Conservation (phyloP, 257 asterid species). For the Solanum dulcamara region DNA sequence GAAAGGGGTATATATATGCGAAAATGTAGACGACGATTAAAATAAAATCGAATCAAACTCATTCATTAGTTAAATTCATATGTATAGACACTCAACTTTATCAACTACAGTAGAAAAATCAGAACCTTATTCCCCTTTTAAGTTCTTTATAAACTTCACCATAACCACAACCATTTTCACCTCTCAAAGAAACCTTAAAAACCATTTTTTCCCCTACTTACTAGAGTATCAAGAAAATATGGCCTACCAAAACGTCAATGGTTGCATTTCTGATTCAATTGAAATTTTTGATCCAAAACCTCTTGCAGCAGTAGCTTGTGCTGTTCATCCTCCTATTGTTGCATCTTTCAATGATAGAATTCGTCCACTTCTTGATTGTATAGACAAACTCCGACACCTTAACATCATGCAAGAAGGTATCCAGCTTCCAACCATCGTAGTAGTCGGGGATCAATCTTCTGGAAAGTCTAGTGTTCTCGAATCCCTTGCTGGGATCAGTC, state of each 20-base stretch:
- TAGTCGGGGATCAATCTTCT: constrained; percentile 36
- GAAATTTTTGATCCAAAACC: background rate
- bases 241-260: background rate
- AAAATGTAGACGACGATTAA: no score
- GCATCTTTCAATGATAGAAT: constrained; percentile 25
- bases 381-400: constrained; percentile 30
- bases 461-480: constrained; percentile 45
- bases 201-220: background rate
- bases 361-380: constrained; percentile 27
- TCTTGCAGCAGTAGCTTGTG: background rate
- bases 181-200: background rate
- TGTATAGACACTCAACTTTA: no score
- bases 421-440: constrained; percentile 41
- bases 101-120: no score
- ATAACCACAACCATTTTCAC: background rate
- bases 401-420: constrained; percentile 39
- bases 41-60: no score
- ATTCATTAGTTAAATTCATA: no score
- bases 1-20: no score
- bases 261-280: background rate
- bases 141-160: background rate
- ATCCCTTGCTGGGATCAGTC: constrained; percentile 40
- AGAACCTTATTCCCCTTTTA: background rate
- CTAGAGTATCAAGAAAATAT: background rate
- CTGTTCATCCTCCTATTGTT: constrained; percentile 14